These are phyloP conservation scores for Planoprotostelium fungivorum DNA, from an alignment of 78 protist genomes.

Conservation along the genomic window DNA sequence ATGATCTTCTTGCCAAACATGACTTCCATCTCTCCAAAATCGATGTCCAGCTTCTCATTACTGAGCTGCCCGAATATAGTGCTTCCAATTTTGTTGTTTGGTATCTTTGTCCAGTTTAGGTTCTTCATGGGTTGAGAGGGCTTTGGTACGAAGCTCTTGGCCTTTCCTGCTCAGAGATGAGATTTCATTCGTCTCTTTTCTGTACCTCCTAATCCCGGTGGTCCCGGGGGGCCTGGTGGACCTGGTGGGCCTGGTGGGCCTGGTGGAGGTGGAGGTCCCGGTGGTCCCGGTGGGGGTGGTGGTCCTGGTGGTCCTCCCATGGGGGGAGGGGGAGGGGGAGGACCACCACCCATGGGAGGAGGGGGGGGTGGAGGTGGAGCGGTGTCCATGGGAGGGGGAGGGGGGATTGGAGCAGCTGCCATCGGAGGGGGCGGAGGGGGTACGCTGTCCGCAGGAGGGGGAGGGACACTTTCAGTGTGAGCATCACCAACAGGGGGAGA, in stretches of 20 bases:
- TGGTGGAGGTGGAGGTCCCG: constrained; percentile 5
- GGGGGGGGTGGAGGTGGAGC: constrained; percentile 61
- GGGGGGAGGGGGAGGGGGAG: constrained; percentile 20
- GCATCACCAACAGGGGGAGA: constrained; percentile 8
- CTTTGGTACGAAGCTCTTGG: constrained; percentile 28
- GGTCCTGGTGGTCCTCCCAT: constrained; percentile 15
- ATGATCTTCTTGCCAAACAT: constrained; percentile 16
- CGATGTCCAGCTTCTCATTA: constrained; percentile 27
- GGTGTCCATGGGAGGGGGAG: constrained; percentile 46
- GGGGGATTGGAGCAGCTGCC: constrained; percentile 46
- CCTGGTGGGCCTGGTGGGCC: constrained; percentile 13
- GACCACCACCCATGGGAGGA: constrained; percentile 12
- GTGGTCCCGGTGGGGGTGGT: constrained; percentile 37
- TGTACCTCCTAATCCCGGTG: not conserved
- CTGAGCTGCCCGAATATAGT: constrained; percentile 36
- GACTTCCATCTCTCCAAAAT: constrained; percentile 33
- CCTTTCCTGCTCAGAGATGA: not conserved
- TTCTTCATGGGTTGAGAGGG: constrained; percentile 51
- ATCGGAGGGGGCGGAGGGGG: constrained; percentile 52
- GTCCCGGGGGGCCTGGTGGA: not conserved
- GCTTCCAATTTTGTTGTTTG: constrained; percentile 26
- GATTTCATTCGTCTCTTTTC: not conserved
- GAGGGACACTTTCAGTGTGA: constrained; percentile 6
- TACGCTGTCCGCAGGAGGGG: constrained; percentile 11
- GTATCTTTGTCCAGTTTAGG: constrained; percentile 64